Conservation (phyloP, 192 early-diverging fungal species). For the Rhizoclosmatium sp. region DNA sequence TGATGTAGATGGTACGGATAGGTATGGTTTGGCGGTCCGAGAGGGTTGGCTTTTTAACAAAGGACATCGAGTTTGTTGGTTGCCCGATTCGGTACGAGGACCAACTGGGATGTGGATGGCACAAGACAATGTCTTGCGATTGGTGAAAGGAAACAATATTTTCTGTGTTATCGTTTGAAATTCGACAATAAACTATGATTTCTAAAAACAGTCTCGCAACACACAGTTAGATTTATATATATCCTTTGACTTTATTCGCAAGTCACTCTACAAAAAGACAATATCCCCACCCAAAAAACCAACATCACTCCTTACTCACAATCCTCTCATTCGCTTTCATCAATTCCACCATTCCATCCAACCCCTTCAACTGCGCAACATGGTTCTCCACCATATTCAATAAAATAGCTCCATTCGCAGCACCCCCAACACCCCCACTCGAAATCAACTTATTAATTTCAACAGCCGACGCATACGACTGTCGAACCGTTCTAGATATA, state of each 20-base stretch:
- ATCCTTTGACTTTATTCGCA: too few relatives aligned
- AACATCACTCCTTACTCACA: too few relatives aligned
- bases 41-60: background rate
- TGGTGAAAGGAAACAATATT: background rate
- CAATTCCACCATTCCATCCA: constrained; percentile 1
- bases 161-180: background rate
- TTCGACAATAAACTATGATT: too few relatives aligned
- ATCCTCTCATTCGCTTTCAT: background rate
- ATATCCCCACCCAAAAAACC: too few relatives aligned
- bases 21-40: background rate
- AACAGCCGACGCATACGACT: background rate
- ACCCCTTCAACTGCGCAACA: background rate
- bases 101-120: background rate
- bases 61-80: background rate
- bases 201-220: too few relatives aligned
- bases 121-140: background rate
- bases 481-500: background rate
- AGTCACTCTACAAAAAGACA: too few relatives aligned
- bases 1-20: background rate
- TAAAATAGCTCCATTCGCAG: too few relatives aligned
- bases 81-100: background rate
- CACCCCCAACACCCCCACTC: too few relatives aligned
- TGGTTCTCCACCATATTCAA: background rate
- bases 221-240: too few relatives aligned
- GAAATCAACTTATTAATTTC: too few relatives aligned